phyloP scores from a whole-genome alignment of 2,329 filamentous ascomycete species.

The Mycosphaerella arachidis region DNA sequence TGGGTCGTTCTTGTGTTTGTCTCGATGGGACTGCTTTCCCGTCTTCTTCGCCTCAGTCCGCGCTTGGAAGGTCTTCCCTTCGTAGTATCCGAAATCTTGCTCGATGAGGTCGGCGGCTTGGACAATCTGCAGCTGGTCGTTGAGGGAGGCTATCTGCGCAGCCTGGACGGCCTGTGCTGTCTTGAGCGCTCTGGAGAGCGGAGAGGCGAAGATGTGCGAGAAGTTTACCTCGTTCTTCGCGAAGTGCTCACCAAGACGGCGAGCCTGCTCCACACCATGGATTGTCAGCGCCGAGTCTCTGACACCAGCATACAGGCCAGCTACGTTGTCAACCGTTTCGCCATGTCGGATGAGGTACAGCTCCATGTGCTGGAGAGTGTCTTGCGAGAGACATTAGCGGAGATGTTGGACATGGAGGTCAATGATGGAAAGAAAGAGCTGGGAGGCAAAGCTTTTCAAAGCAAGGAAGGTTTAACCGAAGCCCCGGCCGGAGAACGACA shows the following conservation, averaged over 20 bases:
- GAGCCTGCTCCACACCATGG: conserved; percentile 77
- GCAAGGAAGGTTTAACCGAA: background rate
- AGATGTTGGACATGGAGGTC: background rate
- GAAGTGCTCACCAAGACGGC: conserved; percentile 63
- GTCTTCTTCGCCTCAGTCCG: conserved; percentile 35
- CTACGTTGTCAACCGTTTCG: conserved; percentile 87
- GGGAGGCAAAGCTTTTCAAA: background rate
- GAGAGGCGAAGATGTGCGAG: conserved; percentile 70
- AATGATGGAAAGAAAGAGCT: conserved; percentile 1
- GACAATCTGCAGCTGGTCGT: conserved; percentile 33
- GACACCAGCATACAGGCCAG: conserved; percentile 70
- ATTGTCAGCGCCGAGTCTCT: conserved; percentile 76
- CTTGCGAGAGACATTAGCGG: background rate
- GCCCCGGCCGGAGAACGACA: background rate
- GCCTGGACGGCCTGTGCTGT: conserved; percentile 65
- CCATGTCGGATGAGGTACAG: conserved; percentile 80
- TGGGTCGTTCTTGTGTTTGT: conserved; percentile 38
- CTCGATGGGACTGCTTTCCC: conserved; percentile 38
- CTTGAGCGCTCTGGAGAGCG: conserved; percentile 66
- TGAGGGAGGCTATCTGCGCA: conserved; percentile 42
- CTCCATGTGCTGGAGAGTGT: conserved; percentile 43
- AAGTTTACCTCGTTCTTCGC: conserved; percentile 61
- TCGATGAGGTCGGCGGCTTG: conserved; percentile 57
- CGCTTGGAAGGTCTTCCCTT: conserved; percentile 57
- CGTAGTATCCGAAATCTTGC: conserved; percentile 68